Conservation (phyloP, 2,329 filamentous ascomycete species). For the Capronia epimyces region DNA sequence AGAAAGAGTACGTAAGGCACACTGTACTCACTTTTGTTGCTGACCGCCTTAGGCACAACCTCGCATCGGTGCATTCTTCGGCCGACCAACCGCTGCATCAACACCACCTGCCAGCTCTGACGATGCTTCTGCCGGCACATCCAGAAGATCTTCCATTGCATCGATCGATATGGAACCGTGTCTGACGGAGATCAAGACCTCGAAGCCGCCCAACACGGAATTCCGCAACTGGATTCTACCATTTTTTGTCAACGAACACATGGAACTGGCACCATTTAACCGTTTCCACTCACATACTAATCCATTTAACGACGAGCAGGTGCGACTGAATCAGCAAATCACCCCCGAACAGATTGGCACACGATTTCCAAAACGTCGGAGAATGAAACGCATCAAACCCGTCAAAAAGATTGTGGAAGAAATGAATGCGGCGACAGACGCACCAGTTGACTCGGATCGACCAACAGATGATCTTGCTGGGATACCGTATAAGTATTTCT, state of each 20-base stretch:
- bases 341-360: constrained; percentile 7
- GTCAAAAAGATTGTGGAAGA: constrained; percentile 59
- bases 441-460: constrained; percentile 34
- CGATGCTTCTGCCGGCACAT: constrained; percentile 21
- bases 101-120: constrained; percentile 26
- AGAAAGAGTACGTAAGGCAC: constrained; percentile 37
- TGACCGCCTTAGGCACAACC: constrained; percentile 43
- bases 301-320: not conserved
- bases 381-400: constrained; percentile 31
- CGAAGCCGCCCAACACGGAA: constrained; percentile 37
- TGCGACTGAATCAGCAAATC: constrained; percentile 10
- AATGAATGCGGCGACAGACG: constrained; percentile 45
- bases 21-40: constrained; percentile 28
- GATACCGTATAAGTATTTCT: constrained; percentile 53
- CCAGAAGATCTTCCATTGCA: constrained; percentile 28
- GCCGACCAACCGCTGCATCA: constrained; percentile 35
- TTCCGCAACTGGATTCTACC: constrained; percentile 71
- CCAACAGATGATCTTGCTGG: constrained; percentile 7
- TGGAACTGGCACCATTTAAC: constrained; percentile 58
- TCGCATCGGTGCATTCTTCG: constrained; percentile 48
- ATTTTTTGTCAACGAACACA: constrained; percentile 71
- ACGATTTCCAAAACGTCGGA: constrained; percentile 13
- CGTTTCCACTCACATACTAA: constrained; percentile 17
- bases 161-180: constrained; percentile 22
- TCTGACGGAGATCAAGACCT: constrained; percentile 30